Evolutionary conservation across 1,284 basidiomycete species (phyloP).

Genomic region (Fistulina hepatica): DNA sequence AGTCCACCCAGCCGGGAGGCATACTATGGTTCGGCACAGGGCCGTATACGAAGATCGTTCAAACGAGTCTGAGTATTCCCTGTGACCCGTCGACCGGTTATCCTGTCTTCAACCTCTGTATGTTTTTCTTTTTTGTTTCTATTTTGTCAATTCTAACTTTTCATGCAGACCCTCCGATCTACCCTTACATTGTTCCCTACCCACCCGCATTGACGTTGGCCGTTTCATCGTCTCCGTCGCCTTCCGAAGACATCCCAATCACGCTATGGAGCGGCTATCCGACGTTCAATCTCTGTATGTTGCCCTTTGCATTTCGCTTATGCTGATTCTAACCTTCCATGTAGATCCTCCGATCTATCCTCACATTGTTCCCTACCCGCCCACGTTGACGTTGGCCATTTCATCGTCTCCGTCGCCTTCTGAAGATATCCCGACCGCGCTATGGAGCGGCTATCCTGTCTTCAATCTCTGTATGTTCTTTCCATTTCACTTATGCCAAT

Average conservation of each 20-base stretch:
- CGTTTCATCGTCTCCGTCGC: not conserved
- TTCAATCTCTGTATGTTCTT: constrained; percentile 21
- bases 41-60: not conserved
- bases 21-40: not conserved
- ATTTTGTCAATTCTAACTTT: too few relatives aligned
- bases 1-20: not conserved
- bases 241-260: not conserved
- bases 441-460: constrained; percentile 11
- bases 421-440: not conserved
- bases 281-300: constrained; percentile 5
- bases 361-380: too few relatives aligned
- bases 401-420: not conserved
- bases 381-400: too few relatives aligned
- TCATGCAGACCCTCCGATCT: constrained; percentile 10
- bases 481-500: not conserved
- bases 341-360: not conserved
- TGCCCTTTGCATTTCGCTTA: constrained; percentile 5
- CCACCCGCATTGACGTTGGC: too few relatives aligned
- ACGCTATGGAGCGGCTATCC: not conserved
- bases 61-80: not conserved
- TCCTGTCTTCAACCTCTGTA: constrained; percentile 21
- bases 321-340: not conserved
- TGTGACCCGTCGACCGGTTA: constrained; percentile 5
- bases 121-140: constrained; percentile 7
- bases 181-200: constrained; percentile 6